These are phyloP conservation scores for Chenopodium quinoa DNA, from an alignment of 148 eudicot species.

Conservation along the genomic window DNA sequence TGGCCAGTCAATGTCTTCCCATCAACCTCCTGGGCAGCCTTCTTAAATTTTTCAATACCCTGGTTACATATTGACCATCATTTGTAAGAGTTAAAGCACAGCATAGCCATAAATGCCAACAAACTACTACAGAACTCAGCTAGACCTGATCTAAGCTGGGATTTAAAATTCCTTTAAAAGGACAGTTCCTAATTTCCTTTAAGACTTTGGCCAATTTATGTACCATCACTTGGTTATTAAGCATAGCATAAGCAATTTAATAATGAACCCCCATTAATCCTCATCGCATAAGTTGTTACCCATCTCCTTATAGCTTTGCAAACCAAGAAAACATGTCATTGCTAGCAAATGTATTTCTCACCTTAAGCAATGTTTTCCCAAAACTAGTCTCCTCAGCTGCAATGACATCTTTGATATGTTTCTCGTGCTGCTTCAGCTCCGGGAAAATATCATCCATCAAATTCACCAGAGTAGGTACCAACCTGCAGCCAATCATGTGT, in stretches of 20 bases:
- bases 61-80: conserved; percentile 27
- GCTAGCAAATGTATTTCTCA: conserved; percentile 30
- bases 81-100: neutral
- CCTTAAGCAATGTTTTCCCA: conserved; percentile 83
- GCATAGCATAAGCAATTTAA: neutral
- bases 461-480: conserved; percentile 75
- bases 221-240: neutral
- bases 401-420: conserved; percentile 63
- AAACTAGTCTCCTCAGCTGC: conserved; percentile 89
- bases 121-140: neutral
- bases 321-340: neutral
- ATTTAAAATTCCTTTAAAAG: no score
- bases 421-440: conserved; percentile 71
- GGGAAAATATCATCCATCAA: conserved; percentile 84
- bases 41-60: conserved; percentile 90
- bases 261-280: no score
- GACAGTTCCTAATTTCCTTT: neutral
- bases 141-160: neutral
- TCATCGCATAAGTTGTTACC: neutral
- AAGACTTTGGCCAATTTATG: neutral
- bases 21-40: conserved; percentile 71
- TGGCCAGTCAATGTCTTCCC: conserved; percentile 75
- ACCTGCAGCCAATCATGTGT: conserved; percentile 44
- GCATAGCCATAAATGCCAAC: neutral
- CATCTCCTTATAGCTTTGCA: neutral